Base-by-base conservation (phyloP, 2,329 filamentous ascomycete species). In the Corniculantispora saksenae region DNA sequence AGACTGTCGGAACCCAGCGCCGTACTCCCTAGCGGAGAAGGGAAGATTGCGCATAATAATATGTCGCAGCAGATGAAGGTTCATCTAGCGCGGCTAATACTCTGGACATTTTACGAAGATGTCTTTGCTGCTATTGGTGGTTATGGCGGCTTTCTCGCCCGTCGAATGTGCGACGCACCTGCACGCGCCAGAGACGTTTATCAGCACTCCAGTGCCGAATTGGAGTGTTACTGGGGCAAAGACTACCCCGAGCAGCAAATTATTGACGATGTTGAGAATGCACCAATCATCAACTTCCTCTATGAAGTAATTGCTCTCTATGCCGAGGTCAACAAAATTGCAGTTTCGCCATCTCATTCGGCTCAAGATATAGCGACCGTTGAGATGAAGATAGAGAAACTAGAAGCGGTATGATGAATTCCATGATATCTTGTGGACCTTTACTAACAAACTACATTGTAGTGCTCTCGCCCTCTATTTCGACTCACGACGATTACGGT, bases 101-200 rank as follows among this genome's bases (percentile, higher is more conserved):
- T 63, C 12, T 63, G 61, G 61, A 63, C 53, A 17, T 63, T 56
- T 40, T 63, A 63, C 21, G 61, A 63, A 21, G 61, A 63, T 32
- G 48, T 63, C 6, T 56, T 56, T 21, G 61, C 61, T 1, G 54
- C 25, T 19, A 48, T 63, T 9, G 19, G 43, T 19, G 61, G 61
- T 17, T 57, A 57, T 15, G 61, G 61, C 3, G 61, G 61, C 9
- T 56, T 40, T n/a, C 19, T 63, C 21, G 50, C 61, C 5, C 61
- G 53, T 1, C 29, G 45, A 1, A 19, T 56, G 53, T 57, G 51
- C 17, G 50, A 38, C 5, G 21, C 45, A 8, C 40, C 61, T 9
- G 12, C n/a, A 27, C 51, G 40, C 6, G 21, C 43, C 3, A 15
- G 61, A 12, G 61, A 63, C 23, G 27, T 63, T 9, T 57, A 57